These are phyloP conservation scores for Thalassiosira exigua DNA, from an alignment of 352 stramenopile genomes.

Conservation along the genomic window DNA sequence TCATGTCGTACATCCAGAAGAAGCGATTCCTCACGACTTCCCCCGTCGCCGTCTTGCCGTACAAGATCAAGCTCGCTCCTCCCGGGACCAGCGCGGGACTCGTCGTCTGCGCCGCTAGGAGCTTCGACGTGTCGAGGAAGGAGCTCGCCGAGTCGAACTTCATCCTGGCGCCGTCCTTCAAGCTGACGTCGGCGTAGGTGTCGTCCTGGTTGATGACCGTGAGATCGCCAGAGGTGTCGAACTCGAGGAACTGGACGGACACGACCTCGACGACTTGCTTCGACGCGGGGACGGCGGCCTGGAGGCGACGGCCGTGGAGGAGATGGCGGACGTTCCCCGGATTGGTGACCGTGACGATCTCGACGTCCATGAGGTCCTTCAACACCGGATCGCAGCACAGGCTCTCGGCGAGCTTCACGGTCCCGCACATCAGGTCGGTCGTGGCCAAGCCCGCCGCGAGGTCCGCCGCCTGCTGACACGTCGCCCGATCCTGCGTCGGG, in stretches of 20 bases:
- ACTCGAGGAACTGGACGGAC: slow-evolving; percentile 58
- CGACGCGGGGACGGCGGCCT: not conserved
- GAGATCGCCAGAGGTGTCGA: slow-evolving; percentile 27
- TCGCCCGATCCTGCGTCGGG: not conserved
- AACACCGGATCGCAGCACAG: not conserved
- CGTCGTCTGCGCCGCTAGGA: slow-evolving; percentile 28
- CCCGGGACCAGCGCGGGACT: slow-evolving; percentile 38
- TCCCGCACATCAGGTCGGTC: not conserved
- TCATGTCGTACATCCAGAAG: slow-evolving; percentile 52
- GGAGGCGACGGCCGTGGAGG: not conserved
- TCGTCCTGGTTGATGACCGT: slow-evolving; percentile 54
- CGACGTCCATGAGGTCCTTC: not conserved
- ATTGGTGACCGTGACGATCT: not conserved
- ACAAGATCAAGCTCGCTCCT: slow-evolving; percentile 49
- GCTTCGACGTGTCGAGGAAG: slow-evolving; percentile 18
- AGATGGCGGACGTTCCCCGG: not conserved
- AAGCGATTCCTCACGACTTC: slow-evolving; percentile 48
- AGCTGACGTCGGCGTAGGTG: slow-evolving; percentile 32
- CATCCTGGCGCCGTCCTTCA: slow-evolving; percentile 25
- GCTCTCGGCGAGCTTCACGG: not conserved
- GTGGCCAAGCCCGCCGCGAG: not conserved
- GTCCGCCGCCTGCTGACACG: not conserved
- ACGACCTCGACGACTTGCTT: slow-evolving; percentile 35
- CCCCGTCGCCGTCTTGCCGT: slow-evolving; percentile 39
- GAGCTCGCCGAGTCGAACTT: slow-evolving; percentile 39